Conservation (phyloP, 108 stramenopile species). For the Cyclostephanos tholiformis region DNA sequence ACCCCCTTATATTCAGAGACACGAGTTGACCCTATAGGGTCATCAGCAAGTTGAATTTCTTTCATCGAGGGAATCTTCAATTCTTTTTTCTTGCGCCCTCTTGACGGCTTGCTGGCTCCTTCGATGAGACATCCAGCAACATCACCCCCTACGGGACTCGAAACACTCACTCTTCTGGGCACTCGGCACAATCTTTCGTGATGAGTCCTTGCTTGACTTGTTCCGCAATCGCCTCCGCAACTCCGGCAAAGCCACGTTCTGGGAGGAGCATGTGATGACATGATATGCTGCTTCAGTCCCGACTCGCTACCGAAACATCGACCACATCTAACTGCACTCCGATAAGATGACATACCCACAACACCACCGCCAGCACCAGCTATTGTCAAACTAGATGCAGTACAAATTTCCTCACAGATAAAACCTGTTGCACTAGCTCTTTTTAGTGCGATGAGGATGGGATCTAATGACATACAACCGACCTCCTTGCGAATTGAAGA, state of each 20-base stretch:
- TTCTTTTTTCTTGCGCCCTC: conserved; percentile 56
- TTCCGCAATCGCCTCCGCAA: conserved; percentile 81
- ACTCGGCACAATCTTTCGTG: conserved; percentile 81
- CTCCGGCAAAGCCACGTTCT: conserved; percentile 88
- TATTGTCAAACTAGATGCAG: conserved; percentile 73
- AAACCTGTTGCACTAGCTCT: conserved; percentile 57
- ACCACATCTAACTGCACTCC: conserved; percentile 73
- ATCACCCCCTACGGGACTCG: conserved; percentile 15
- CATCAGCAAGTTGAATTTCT: conserved; percentile 52
- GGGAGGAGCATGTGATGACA: conserved; percentile 79
- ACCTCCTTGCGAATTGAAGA: conserved; percentile 79
- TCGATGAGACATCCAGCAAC: conserved; percentile 40
- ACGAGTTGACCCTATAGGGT: conserved; percentile 63
- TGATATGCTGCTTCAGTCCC: conserved; percentile 78
- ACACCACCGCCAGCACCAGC: conserved; percentile 75
- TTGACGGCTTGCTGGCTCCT: conserved; percentile 21
- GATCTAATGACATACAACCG: conserved; percentile 52
- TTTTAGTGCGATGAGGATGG: conserved; percentile 65
- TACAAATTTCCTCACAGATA: conserved; percentile 80
- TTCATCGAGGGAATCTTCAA: conserved; percentile 28
- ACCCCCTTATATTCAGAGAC: conserved; percentile 78
- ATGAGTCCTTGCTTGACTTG: conserved; percentile 78
- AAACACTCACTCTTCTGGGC: conserved; percentile 1
- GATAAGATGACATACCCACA: conserved; percentile 69
- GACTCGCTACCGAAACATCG: conserved; percentile 80